Conservation (phyloP, 805 yeast species). For the Clavispora santaluciae region DNA sequence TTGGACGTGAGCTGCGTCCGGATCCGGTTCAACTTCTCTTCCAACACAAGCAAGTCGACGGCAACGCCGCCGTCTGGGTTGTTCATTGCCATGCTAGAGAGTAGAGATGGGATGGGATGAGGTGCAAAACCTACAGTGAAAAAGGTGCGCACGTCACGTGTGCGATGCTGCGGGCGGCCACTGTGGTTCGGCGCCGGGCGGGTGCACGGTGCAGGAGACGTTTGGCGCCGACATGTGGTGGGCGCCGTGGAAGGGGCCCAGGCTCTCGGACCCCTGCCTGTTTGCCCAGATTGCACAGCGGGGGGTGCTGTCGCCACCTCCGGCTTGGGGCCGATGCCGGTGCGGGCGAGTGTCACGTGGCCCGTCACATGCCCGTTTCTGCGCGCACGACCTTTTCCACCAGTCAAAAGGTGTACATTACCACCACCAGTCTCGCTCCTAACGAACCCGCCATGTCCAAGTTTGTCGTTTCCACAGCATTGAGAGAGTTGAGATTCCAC, state of each 20-base stretch:
- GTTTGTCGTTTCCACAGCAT: conserved; percentile 46
- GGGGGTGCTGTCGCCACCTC: too few species aligned
- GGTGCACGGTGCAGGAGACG: too few species aligned
- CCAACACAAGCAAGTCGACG: conserved; percentile 45
- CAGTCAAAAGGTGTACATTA: conserved; percentile 12
- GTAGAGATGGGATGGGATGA: conserved; percentile 2
- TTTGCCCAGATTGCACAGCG: too few species aligned
- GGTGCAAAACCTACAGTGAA: not conserved
- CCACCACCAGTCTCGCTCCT: not conserved
- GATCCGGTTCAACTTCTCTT: conserved; percentile 59
- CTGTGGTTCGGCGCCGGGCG: too few species aligned
- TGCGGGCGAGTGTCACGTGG: conserved; percentile 1
- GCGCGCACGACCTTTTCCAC: conserved; percentile 12
- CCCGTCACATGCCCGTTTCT: not conserved
- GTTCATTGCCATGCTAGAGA: conserved; percentile 21
- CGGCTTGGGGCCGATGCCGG: too few species aligned
- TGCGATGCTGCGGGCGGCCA: too few species aligned
- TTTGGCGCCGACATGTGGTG: too few species aligned
- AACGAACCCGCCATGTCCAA: conserved; percentile 29
- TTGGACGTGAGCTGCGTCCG: conserved; percentile 74
- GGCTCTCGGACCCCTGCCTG: too few species aligned
- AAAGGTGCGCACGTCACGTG: conserved; percentile 1
- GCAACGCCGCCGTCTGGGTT: conserved; percentile 38
- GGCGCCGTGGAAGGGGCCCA: too few species aligned
- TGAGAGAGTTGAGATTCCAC: conserved; percentile 78